Evolutionary conservation across 345 rosid species (phyloP).

Genomic region (Firmiana major): DNA sequence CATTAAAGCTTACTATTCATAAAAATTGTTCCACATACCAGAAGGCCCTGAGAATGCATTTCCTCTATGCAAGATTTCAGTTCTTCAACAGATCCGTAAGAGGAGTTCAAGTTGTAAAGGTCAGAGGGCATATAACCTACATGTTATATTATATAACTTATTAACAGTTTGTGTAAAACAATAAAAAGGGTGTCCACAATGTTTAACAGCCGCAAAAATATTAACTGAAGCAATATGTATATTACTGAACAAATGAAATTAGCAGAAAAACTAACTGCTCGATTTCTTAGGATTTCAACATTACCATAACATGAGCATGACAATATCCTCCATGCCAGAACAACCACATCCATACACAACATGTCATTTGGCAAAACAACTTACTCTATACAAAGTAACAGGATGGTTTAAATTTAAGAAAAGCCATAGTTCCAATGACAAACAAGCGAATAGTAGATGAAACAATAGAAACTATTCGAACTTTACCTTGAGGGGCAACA

Average conservation of each 20-base stretch:
- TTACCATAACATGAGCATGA: background rate
- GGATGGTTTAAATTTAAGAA: background rate
- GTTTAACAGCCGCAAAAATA: background rate
- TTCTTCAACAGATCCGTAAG: conserved; percentile 44
- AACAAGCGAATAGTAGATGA: background rate
- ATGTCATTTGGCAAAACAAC: background rate
- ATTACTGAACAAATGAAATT: background rate
- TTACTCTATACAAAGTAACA: background rate
- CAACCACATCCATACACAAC: background rate
- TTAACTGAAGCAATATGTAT: background rate
- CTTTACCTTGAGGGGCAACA: conserved; percentile 47
- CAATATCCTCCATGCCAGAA: background rate
- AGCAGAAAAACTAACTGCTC: background rate
- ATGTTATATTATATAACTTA: conserved; percentile 3
- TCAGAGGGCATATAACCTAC: conserved; percentile 57
- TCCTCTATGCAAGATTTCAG: conserved; percentile 44
- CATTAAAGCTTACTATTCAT: conserved; percentile 6
- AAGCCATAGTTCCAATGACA: background rate
- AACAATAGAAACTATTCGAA: background rate
- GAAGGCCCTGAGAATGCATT: conserved; percentile 41
- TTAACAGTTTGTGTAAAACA: background rate
- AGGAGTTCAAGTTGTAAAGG: conserved; percentile 53
- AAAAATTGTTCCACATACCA: conserved; percentile 26
- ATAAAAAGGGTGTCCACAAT: background rate
- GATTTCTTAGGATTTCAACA: conserved; percentile 2